A percentile compares a stretch with the other conserved stretches of the same genome.
Conservation (phyloP, 2,329 filamentous ascomycete genomes). For the Neofusicoccum cordaticola region DNA sequence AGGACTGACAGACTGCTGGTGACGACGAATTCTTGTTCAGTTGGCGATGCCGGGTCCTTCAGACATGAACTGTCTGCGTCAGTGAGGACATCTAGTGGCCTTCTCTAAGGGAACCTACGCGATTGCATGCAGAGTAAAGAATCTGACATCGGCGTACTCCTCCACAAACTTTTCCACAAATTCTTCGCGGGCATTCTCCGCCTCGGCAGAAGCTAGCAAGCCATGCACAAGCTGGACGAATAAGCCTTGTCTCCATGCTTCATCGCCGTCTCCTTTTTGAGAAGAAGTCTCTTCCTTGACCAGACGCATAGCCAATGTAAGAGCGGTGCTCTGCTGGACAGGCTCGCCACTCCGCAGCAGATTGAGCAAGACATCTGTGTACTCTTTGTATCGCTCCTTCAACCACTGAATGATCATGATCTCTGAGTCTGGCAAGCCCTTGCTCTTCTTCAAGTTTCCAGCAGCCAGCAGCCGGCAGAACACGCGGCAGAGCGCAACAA, state of each 20-base stretch:
- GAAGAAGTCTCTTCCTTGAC: conserved; percentile 74
- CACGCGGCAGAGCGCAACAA: conserved; percentile 79
- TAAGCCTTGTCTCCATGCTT: conserved; percentile 66
- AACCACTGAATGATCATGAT: conserved; percentile 74
- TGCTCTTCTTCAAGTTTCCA: conserved; percentile 66
- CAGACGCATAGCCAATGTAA: conserved; percentile 79
- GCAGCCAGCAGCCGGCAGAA: conserved; percentile 78
- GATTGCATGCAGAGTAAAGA: conserved; percentile 73
- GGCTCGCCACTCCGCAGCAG: conserved; percentile 61
- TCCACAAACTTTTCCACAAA: conserved; percentile 77
- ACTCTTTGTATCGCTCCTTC: conserved; percentile 69
- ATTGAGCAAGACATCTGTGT: conserved; percentile 57
- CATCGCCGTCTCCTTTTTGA: conserved; percentile 59
- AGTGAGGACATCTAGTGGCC: background rate
- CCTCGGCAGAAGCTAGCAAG: conserved; percentile 58
- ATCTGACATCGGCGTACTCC: conserved; percentile 79
- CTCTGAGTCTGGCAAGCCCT: conserved; percentile 69
- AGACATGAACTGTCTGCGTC: background rate
- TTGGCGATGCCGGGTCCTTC: background rate
- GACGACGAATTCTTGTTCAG: conserved; percentile 43
- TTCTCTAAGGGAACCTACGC: conserved; percentile 53
- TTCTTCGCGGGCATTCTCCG: conserved; percentile 62
- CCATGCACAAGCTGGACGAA: conserved; percentile 63
- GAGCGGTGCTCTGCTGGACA: conserved; percentile 62
- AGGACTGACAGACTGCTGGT: conserved; percentile 59